These are phyloP conservation scores for Gloeostereum incarnatum DNA, from an alignment of 768 basidiomycete genomes.

Conservation along the genomic window DNA sequence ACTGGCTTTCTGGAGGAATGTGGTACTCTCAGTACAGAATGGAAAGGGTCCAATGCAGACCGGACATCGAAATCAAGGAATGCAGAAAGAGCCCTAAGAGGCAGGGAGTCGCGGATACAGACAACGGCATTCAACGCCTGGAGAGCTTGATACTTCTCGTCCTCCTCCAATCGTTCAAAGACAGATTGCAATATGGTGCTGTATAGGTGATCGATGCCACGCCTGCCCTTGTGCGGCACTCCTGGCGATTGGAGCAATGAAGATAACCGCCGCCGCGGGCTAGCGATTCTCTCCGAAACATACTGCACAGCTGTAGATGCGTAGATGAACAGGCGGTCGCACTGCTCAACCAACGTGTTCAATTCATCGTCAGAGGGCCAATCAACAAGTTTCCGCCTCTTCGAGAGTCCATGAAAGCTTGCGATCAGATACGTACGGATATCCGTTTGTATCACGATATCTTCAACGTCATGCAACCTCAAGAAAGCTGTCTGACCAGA, in stretches of 20 bases:
- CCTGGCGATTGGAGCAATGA: background rate
- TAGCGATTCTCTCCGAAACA: background rate
- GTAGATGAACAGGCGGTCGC: conserved; percentile 8
- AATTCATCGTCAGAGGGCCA: conserved; percentile 4
- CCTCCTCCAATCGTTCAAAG: background rate
- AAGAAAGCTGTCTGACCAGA: no score
- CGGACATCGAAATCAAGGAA: background rate
- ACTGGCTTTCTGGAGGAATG: background rate
- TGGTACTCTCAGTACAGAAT: conserved; percentile 3
- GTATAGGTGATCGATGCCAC: conserved; percentile 2
- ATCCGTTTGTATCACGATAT: background rate
- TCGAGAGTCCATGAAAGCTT: background rate
- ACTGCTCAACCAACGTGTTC: conserved; percentile 2
- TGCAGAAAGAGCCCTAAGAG: background rate
- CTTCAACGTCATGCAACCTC: no score
- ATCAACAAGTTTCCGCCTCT: background rate
- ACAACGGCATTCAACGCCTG: conserved; percentile 1
- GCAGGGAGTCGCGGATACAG: background rate
- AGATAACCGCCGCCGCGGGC: background rate
- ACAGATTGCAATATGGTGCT: background rate
- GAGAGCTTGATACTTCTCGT: background rate
- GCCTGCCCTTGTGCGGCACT: background rate
- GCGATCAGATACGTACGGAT: background rate
- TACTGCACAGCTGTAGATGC: conserved; percentile 5
- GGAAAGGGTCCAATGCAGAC: background rate